phyloP scores from a whole-genome alignment of 306 rosid species.

The Pachyrhizus erosus region DNA sequence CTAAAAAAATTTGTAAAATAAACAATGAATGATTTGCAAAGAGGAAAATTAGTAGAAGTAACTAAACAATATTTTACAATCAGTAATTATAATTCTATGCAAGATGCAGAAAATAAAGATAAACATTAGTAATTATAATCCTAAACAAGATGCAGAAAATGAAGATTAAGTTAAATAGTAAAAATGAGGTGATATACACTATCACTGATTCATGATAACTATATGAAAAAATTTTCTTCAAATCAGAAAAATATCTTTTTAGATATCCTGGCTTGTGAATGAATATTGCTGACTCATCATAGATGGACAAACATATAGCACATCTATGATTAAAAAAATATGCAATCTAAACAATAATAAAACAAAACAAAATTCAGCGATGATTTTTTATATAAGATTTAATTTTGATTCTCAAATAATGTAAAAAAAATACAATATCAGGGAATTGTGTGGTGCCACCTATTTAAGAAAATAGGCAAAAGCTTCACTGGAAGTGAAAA shows the following conservation, averaged over 20 bases:
- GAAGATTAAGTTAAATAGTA: background rate
- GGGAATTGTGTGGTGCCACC: background rate
- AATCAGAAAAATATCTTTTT: background rate
- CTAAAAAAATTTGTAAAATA: conserved; percentile 54
- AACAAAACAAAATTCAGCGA: conserved; percentile 5
- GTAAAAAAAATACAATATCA: background rate
- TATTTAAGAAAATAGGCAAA: conserved; percentile 1
- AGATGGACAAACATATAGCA: background rate
- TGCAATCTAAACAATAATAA: background rate
- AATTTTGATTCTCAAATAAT: background rate
- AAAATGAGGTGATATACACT: conserved; percentile 16
- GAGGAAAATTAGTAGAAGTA: conserved; percentile 28
- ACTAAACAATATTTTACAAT: conserved; percentile 24
- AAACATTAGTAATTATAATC: background rate
- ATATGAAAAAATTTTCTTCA: conserved; percentile 22
- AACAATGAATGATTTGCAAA: conserved; percentile 34
- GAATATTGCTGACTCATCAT: conserved; percentile 26
- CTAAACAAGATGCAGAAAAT: background rate
- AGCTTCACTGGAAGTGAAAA: background rate
- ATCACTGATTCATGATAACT: conserved; percentile 1
- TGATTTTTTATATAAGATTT: background rate
- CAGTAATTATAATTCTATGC: background rate
- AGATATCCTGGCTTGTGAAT: conserved; percentile 7
- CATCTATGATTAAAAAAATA: background rate
- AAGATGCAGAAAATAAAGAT: background rate